Evolutionary conservation across 2,329 filamentous ascomycete genomes (phyloP), one percentile per base, ranked within the genome.

Genomic region (Phaeophleospora eucalypticola): DNA sequence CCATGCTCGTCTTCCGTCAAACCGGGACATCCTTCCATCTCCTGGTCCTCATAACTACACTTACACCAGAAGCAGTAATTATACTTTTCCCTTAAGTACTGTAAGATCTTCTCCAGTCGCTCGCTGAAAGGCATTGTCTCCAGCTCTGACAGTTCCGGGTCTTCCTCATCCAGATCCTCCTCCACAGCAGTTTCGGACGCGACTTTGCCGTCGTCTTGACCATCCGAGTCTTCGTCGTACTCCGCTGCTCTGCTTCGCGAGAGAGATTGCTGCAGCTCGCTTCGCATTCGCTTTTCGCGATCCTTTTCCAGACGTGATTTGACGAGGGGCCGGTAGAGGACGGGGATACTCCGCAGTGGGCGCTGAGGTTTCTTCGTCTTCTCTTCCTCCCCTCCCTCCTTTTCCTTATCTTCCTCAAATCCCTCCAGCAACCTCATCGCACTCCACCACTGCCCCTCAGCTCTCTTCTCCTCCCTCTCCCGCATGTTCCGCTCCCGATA

Each of bases 41-140:
- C 68, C 29, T 71, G 72, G 61, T 89, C 82, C 0, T 82, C 79
- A 65, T 96, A 98, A 43, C 74, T 74, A 67, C 79, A 86, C 66
- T 96, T 97, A 70, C 93, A 98, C 87, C 90, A 98, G 65, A 96
- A 95, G 71, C 93, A 98, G 65, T 98, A 98, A 36, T 76, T 69
- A 61, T 89, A 81, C 61, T 79, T 78, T 40, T 81, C 73, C 32
- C 93, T 79, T 44, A 98, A 67, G 67, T 87, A 83, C 15, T 71
- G 65, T 8, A 95, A 77, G 12, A 94, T 67, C 57, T 74, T 80
- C 7, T 73, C 70, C 52, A 97, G 69, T 55, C 81, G 80, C 58
- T 94, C 85, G 1, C 71, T 71, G 1, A 81, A 73, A 17, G 82
- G 78, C 36, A 91, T 71, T 1, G 77, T 79, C 60, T 89, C 82